Evolutionary conservation across 1,139 yeast genomes (phyloP), one percentile per base, ranked within the genome.

Genomic region (Nakaseomyces bracarensis): DNA sequence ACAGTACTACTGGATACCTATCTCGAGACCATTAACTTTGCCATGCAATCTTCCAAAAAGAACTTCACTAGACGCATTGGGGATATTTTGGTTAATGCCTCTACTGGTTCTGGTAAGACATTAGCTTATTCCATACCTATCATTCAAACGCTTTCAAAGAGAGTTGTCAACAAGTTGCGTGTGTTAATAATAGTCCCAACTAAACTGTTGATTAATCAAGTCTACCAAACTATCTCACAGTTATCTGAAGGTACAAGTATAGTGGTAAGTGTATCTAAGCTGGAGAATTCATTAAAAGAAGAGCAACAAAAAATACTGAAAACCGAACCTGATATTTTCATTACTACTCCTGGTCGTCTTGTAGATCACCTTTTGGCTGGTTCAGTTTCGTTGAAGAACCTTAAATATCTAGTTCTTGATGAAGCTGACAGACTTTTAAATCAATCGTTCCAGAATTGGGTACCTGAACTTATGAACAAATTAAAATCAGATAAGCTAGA

Each of bases 101-200:
- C 94, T 4, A 91, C 99, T 0, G 99, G 99, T 41, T 83, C 95
- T 0, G 99, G 99, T 55, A 91, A 91, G 60, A 91, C 99, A 0
- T 67, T 93, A 42, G 95, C 96, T 7, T 91, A 91, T 58, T 72
- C 79, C 46, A 71, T 91, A 3, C 98, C 98, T 1, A 74, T 91
- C 9, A 70, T 93, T 2, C 87, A 87, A 48, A 68, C 76, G 3
- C 67, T 91, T 42, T 67, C 72, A 13, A 63, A 65, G 11, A 70
- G 96, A 46, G 67, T 74, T 0, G 89, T 86, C 2, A 91, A 95
- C 1, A 68, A 79, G 41, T 63, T 85, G 3, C 68, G 96, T 39
- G 93, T 94, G 23, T 68, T 91, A 2, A 69, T 91, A 1, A 61
- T 91, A 23, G 87, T 91, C 0, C 99, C 99, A 4, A 93, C 99